A percentile compares a stretch with the other conserved stretches of the same genome.
Conservation (phyloP, 2,329 filamentous ascomycete genomes). For the Colletotrichum sp. region DNA sequence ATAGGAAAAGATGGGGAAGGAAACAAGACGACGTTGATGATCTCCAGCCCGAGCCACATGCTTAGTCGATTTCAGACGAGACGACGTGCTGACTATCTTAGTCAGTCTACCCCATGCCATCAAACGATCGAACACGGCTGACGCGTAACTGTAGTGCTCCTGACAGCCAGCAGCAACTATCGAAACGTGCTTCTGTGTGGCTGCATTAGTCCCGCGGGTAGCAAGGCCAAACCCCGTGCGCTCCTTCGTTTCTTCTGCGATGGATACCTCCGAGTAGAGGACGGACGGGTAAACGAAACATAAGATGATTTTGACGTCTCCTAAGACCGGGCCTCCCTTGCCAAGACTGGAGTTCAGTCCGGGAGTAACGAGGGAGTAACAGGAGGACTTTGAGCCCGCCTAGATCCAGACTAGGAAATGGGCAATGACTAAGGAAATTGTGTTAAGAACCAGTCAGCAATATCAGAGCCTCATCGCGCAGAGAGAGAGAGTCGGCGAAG, state of each 20-base stretch:
- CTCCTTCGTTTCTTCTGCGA: not conserved
- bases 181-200: not conserved
- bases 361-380: not conserved
- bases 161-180: conserved; percentile 7
- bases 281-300: not conserved
- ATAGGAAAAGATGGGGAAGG: not conserved
- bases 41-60: not conserved
- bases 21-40: not conserved
- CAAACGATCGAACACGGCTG: not conserved
- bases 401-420: not conserved
- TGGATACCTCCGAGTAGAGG: not conserved
- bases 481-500: not conserved
- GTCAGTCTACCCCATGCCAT: not conserved
- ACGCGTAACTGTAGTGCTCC: not conserved
- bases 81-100: not conserved
- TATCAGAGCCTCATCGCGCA: not conserved
- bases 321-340: not conserved
- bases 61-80: not conserved
- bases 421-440: not conserved
- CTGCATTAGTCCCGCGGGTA: conserved; percentile 3
- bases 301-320: not conserved
- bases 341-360: not conserved
- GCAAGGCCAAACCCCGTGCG: not conserved
- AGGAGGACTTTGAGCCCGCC: not conserved
- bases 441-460: not conserved